phyloP scores from a whole-genome alignment of 176 grass and related monocot species.

The Bothriochloa decipiens region DNA sequence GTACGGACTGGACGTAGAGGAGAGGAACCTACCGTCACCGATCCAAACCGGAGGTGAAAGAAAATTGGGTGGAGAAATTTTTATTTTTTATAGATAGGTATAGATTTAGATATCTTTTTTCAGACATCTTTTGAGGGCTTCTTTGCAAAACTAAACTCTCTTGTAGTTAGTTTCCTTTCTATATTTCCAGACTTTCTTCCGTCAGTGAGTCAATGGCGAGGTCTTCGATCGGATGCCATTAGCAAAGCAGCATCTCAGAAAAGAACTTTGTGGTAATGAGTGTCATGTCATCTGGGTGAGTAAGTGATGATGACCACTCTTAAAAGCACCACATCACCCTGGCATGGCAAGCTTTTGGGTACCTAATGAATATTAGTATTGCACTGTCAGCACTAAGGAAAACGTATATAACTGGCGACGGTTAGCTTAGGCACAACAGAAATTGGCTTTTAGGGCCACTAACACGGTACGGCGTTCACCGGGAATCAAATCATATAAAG shows the following conservation, averaged over 20 bases:
- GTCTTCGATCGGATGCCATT: slow-evolving; percentile 19
- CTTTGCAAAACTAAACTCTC: background rate
- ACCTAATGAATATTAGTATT: background rate
- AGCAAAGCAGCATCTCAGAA: slow-evolving; percentile 12
- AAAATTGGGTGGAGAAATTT: too few relatives aligned
- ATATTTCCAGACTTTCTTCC: background rate
- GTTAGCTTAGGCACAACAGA: background rate
- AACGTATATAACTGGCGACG: background rate
- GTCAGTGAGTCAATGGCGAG: slow-evolving; percentile 8
- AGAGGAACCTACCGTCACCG: too few relatives aligned
- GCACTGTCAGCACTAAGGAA: background rate
- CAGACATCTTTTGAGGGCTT: background rate
- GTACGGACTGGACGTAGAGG: too few relatives aligned
- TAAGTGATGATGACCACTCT: slow-evolving; percentile 20
- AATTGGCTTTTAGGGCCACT: slow-evolving; percentile 36
- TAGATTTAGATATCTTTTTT: background rate
- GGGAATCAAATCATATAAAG: background rate
- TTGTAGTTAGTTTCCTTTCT: too few relatives aligned
- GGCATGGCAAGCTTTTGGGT: slow-evolving; percentile 27
- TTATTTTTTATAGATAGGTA: too few relatives aligned
- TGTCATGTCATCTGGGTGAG: background rate
- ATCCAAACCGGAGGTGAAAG: too few relatives aligned
- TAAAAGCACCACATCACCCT: slow-evolving; percentile 34
- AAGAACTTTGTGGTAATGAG: slow-evolving; percentile 19
- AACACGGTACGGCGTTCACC: background rate